Base-by-base conservation (phyloP, 1,284 basidiomycete species). In the Cerioporus squamosus region DNA sequence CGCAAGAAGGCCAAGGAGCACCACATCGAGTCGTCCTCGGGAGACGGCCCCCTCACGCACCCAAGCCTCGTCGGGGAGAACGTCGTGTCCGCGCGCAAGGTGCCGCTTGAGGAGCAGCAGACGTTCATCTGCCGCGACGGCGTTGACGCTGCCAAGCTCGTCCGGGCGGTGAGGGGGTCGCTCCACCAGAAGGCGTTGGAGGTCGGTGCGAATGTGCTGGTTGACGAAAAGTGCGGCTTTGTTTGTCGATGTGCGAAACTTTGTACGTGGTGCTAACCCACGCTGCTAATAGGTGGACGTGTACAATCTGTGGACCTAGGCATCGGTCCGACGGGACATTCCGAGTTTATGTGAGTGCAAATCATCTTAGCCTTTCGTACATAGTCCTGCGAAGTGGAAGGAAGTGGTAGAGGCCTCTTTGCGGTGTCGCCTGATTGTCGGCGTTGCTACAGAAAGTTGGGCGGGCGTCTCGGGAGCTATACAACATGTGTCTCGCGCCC, bases 191-290 rank as follows among this genome's bases (percentile, higher is more conserved):
- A 78, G 54, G 83, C 85, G n/a, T 73, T 78, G 57, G 65, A 66
- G 23, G 60, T 82, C 4, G 86, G 84, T 12, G 85, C 81, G 1
- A 86, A 85, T 63, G 83, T 82, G 2, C 77, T 91, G 50, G 79
- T 88, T 5, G 83, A 91, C 46, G 89, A 91, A 69, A 78, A 81
- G 89, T 90, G 67, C 53, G 87, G 82, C 15, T 14, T 38, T 38
- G n/a, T n/a, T 23, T 48, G 14, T 33, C 44, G 10, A 50, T 36
- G 20, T 26, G 29, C 40, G 43, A 23, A 51, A 45, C 51, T 53
- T 55, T 66, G 51, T 59, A 51, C 1, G 39, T 22, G 33, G 47
- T 59, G 36, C 58, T 26, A 47, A 20, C 50, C 5, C 7, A 10
- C 8, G 8, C 20, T 36, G 18, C n/a, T 5, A 51, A 22, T 62